phyloP scores from a whole-genome alignment of 306 rosid species.

The Cicer judaicum region DNA sequence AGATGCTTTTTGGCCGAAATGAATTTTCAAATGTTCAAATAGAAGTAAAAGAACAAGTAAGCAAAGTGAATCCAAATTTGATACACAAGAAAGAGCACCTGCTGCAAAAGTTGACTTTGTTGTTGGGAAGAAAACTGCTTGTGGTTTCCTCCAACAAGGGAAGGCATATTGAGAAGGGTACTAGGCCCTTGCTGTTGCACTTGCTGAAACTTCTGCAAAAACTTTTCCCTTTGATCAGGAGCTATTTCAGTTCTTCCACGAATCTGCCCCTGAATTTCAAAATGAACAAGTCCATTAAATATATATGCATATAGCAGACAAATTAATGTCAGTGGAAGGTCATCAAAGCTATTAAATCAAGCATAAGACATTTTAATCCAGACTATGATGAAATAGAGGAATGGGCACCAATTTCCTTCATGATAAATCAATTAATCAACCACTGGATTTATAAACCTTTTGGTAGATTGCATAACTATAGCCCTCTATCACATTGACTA shows the following conservation, averaged over 20 bases:
- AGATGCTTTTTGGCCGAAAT: not conserved
- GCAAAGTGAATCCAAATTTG: conserved; percentile 34
- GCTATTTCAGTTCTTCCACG: conserved; percentile 97
- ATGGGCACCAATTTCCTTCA: not conserved
- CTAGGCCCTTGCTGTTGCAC: conserved; percentile 93
- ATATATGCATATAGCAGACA: not conserved
- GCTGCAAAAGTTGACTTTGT: conserved; percentile 87
- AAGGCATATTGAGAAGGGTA: conserved; percentile 77
- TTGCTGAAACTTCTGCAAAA: conserved; percentile 91
- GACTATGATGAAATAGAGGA: conserved; percentile 11
- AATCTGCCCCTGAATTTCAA: conserved; percentile 65
- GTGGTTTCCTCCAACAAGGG: conserved; percentile 81
- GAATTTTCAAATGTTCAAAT: conserved; percentile 25
- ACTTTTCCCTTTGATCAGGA: conserved; percentile 96
- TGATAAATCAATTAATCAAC: conserved; percentile 21
- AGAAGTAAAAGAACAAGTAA: conserved; percentile 29
- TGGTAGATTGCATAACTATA: not conserved
- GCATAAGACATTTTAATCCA: conserved; percentile 38
- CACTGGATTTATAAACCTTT: not conserved
- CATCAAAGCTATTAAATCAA: conserved; percentile 15
- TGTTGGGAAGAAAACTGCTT: conserved; percentile 86
- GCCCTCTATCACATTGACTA: conserved; percentile 20
- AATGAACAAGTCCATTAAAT: conserved; percentile 29
- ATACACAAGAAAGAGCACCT: conserved; percentile 54
- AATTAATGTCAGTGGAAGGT: conserved; percentile 24